These are phyloP conservation scores for Eucalyptus virginea DNA, from an alignment of 345 rosid genomes.

Conservation along the genomic window DNA sequence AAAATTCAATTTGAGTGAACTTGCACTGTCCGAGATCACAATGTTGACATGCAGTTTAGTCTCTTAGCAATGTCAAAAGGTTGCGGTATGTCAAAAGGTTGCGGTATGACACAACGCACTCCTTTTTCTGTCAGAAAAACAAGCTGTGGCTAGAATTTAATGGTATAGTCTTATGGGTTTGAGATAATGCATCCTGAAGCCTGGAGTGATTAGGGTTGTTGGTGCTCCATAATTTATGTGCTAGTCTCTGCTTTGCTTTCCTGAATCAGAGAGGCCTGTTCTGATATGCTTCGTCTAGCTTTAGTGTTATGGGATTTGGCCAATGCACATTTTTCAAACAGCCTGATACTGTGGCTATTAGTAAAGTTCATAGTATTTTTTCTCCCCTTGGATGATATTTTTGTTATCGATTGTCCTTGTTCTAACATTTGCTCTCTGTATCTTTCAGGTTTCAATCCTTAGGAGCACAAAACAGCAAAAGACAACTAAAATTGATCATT, in stretches of 20 bases:
- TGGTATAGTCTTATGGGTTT: not conserved
- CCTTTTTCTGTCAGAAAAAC: not conserved
- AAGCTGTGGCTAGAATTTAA: not conserved
- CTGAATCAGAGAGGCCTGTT: not conserved
- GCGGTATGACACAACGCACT: not conserved
- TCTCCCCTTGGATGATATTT: not conserved
- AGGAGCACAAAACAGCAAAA: constrained; percentile 29
- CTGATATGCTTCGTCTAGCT: not conserved
- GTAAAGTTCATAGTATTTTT: not conserved
- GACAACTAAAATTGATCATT: constrained; percentile 35
- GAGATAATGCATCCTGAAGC: not conserved
- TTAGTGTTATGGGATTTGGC: not conserved
- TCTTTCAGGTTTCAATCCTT: constrained; percentile 61
- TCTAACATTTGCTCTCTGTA: not conserved
- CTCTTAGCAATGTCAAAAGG: not conserved
- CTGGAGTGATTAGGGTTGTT: not conserved
- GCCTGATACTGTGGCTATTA: not conserved
- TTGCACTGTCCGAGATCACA: not conserved
- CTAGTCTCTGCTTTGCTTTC: not conserved
- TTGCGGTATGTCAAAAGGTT: not conserved
- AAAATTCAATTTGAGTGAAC: not conserved
- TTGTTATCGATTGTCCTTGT: not conserved
- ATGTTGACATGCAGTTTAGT: not conserved
- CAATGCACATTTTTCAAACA: not conserved
- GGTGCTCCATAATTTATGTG: not conserved